Base-by-base conservation (phyloP, 2,329 filamentous ascomycete species). In the Penicillium sp. region DNA sequence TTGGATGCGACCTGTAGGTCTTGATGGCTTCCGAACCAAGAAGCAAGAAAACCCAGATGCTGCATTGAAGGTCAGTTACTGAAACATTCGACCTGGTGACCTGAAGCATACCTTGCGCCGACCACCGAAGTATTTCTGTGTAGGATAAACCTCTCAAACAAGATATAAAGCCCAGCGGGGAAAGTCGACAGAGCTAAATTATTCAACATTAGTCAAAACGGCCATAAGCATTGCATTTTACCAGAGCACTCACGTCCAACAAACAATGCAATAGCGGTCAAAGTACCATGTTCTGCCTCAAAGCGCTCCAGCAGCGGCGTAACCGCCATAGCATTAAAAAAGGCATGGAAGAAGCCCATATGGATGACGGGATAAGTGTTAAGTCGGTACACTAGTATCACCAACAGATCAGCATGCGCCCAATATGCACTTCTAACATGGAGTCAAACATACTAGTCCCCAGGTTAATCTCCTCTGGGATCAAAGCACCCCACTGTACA, bases 291-390 rank as follows among this genome's bases (percentile, higher is more conserved):
- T 68, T 96, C 91, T 54, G 81, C 80, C 73, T 98, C 93, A 69
- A 97, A 98, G 53, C 90, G 81, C 70, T 96, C 91, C 67, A 98
- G 73, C 45, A 98, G 75, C n/a, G 93, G 93, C 34, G 84, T 83
- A 55, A 97, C 69, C 21, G 88, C 87, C 55, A 94, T 45, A 22
- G 88, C 68, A 69, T 97, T 95, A 64, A 94, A 73, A 46, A 90
- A 63, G 53, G 84, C 78, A 69, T 97, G 93, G 60, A 95, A 75
- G 66, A 94, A 78, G 61, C 85, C 85, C 39, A 82, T 69, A 66
- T 98, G 93, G 53, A 96, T 82, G 49, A 98, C 75, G 1, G 90
- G 88, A 64, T 88, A 98, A 0, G 91, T 94, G 66, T 95, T 96
- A 32, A 95, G 78, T 53, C 93, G 84, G 70, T 96, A 91, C 74